phyloP scores from a whole-genome alignment of 768 basidiomycete genomes.

The Neoboletus magnificus region DNA sequence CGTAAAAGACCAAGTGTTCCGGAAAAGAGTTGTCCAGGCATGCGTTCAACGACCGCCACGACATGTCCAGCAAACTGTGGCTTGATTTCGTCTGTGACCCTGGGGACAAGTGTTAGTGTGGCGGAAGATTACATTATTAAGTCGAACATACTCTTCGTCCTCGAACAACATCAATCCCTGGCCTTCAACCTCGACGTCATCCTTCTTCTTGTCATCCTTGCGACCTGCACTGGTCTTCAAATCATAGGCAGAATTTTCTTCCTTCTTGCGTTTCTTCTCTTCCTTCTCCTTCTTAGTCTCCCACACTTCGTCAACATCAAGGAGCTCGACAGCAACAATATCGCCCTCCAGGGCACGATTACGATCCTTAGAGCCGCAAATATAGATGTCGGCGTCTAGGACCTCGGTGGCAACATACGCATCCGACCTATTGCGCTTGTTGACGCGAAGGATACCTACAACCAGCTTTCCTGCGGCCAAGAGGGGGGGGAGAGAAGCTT shows the following conservation, averaged over 20 bases:
- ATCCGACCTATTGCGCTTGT: conserved; percentile 97
- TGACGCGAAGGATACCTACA: conserved; percentile 94
- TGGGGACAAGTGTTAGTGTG: conserved; percentile 30
- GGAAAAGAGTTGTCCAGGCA: conserved; percentile 98
- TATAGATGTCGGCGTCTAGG: conserved; percentile 97
- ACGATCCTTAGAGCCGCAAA: conserved; percentile 97
- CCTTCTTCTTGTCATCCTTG: conserved; percentile 99
- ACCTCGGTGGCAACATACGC: conserved; percentile 99
- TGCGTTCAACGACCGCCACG: conserved; percentile 98
- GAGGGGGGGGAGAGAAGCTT: conserved; percentile 94
- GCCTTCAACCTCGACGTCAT: conserved; percentile 99
- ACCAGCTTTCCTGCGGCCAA: conserved; percentile 96
- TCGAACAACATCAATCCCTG: conserved; percentile 96
- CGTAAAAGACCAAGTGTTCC: conserved; percentile 93
- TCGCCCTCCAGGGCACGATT: conserved; percentile 98
- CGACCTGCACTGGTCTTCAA: conserved; percentile 67
- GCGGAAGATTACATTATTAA: neutral
- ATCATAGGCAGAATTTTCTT: conserved; percentile 96
- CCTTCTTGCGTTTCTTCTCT: conserved; percentile 99
- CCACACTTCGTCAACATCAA: conserved; percentile 98
- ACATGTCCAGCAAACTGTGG: conserved; percentile 99
- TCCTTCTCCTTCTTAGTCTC: conserved; percentile 99
- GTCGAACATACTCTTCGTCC: conserved; percentile 79
- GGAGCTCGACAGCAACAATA: conserved; percentile 94
- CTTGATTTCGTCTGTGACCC: conserved; percentile 96